Percentiles rank a stretch among this genome's conserved stretches.
Conservation (phyloP, 352 stramenopile species). For the Phytopythium sindhum region DNA sequence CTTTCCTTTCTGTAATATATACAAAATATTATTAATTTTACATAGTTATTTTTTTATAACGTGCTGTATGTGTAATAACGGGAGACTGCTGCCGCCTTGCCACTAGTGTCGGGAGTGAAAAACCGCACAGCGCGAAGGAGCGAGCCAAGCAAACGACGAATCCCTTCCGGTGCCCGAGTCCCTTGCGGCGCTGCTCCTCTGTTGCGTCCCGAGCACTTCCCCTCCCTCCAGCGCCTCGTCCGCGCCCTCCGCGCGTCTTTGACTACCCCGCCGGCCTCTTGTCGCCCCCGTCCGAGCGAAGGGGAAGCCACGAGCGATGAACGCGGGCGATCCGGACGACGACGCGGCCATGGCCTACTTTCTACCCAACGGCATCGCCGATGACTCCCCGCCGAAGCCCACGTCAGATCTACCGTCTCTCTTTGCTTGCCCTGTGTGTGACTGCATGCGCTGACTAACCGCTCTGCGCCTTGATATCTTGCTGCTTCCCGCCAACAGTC, state of each 20-base stretch:
- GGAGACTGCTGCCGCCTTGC: too few species aligned
- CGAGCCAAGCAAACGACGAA: background rate
- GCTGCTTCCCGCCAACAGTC: background rate
- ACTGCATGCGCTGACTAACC: too few species aligned
- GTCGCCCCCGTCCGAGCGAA: too few species aligned
- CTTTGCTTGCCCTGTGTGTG: too few species aligned
- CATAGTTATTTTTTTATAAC: too few species aligned
- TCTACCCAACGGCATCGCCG: slow-evolving; percentile 77
- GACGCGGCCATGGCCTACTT: slow-evolving; percentile 77
- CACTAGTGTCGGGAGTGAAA: too few species aligned
- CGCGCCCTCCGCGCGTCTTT: background rate
- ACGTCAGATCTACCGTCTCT: slow-evolving; percentile 29
- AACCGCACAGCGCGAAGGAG: background rate
- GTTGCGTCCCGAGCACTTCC: background rate
- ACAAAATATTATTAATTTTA: too few species aligned
- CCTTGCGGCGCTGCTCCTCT: background rate
- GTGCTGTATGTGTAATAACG: too few species aligned
- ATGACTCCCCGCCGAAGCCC: slow-evolving; percentile 74
- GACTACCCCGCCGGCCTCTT: too few species aligned
- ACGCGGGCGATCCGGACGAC: slow-evolving; percentile 48
- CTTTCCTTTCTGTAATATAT: too few species aligned
- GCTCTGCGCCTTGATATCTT: too few species aligned
- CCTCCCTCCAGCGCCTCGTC: too few species aligned
- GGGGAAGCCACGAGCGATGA: slow-evolving; percentile 11
- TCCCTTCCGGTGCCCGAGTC: background rate